Percentiles rank a stretch among this genome's conserved stretches.
Evolutionary conservation across 208 protist genomes (phyloP).

Genomic region (Porcisia deanei): DNA sequence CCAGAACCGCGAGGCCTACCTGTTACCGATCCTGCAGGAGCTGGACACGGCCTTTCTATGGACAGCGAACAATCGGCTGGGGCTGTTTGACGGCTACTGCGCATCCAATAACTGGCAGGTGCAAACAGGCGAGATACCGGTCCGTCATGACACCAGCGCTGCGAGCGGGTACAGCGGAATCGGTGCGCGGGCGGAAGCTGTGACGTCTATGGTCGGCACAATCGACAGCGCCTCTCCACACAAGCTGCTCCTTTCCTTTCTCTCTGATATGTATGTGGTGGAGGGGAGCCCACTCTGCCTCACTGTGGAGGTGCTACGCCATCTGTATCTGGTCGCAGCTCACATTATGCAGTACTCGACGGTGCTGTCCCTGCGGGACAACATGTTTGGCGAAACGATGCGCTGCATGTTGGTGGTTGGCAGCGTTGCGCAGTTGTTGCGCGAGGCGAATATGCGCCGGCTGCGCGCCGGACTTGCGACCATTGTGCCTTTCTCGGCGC

Average conservation of each 20-base stretch:
- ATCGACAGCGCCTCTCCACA: slow-evolving; percentile 56
- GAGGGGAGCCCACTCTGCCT: slow-evolving; percentile 46
- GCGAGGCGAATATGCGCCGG: slow-evolving; percentile 57
- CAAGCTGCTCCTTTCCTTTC: slow-evolving; percentile 72
- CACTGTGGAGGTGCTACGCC: slow-evolving; percentile 51
- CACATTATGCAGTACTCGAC: slow-evolving; percentile 53
- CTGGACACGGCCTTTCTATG: slow-evolving; percentile 67
- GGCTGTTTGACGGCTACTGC: slow-evolving; percentile 74
- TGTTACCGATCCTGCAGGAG: slow-evolving; percentile 54
- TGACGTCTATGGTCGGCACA: slow-evolving; percentile 35
- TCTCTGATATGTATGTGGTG: slow-evolving; percentile 66
- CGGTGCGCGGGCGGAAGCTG: neutral
- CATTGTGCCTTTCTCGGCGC: slow-evolving; percentile 56
- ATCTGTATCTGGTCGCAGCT: slow-evolving; percentile 55
- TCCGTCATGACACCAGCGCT: neutral
- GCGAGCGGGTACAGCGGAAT: neutral
- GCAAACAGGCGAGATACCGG: slow-evolving; percentile 46
- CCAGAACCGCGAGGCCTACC: slow-evolving; percentile 45
- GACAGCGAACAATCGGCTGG: slow-evolving; percentile 61
- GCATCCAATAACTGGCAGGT: slow-evolving; percentile 54
- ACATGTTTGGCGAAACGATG: slow-evolving; percentile 84
- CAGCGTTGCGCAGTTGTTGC: slow-evolving; percentile 54
- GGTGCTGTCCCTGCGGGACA: slow-evolving; percentile 69
- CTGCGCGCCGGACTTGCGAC: slow-evolving; percentile 35
- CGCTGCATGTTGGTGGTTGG: slow-evolving; percentile 61